Evolutionary conservation across 2,329 filamentous ascomycete species (phyloP), one percentile per base, ranked within the genome.

Genomic region (Cryphonectria radicalis): DNA sequence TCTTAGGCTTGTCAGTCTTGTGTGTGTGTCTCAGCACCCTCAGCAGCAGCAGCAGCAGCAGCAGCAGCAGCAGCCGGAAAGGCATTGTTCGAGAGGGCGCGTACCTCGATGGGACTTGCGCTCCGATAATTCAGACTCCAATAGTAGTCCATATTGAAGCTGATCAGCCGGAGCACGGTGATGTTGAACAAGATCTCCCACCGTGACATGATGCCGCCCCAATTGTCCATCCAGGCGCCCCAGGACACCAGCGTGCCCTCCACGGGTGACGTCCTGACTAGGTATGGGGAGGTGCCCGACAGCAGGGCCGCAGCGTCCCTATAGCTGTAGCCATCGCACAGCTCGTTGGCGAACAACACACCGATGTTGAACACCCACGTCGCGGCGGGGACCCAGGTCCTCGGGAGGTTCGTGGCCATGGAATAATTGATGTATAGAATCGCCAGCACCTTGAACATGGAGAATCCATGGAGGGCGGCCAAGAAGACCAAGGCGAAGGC

Each of bases 131-230:
- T 90, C 3, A 92, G 81, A 76, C 93, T 96, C 95, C 96, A 99
- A 80, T 97, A 95, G 80, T 97, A 95, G 81, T 99, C 96, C 78
- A 99, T 82, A 80, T 98, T 98, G 87, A 97, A 99, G 80, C 95
- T 98, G 77, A 99, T 94, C 64, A 98, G 85, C 6, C 96, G 91
- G 70, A 99, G 84, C 37, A 98, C 91, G 3, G 95, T 98, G 73
- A 99, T 90, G 78, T 99, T 99, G 86, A 99, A 99, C 6, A 98
- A 87, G n/a, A 99, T 91, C 80, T 98, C 94, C 96, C 96, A 99
- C 72, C 95, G 89, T 0, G 91, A 86, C 79, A 97, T 90, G n/a
- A 99, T 83, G 0, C 96, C 96, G 10, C 93, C 90, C 74, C 92
- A 91, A 67, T 87, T 85, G 81, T 99, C 96, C 22, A 98, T 83